Base-by-base conservation (phyloP, 495 filamentous ascomycete genomes). In the Durotheca rogersii region DNA sequence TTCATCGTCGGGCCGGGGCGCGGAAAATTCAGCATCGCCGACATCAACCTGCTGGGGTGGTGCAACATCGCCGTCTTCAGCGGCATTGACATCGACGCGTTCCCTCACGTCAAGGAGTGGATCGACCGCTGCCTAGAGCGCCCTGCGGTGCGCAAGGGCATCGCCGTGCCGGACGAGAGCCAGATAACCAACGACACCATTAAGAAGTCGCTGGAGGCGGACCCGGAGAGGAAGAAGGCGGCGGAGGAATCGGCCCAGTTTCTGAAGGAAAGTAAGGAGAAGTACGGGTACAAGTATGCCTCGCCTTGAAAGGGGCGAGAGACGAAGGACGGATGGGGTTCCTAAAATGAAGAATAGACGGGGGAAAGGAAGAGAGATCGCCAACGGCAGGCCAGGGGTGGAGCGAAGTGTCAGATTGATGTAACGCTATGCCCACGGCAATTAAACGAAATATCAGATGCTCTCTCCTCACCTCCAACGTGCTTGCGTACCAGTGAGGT, bases 31-130 rank as follows among this genome's bases (percentile, higher is more conserved):
- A 85, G 82, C 33, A 88, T 93, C 40, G 89, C 87, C 0, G 89
- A 95, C 67, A 87, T 93, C 44, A 74, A 82, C 55, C 73, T 81
- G 41, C 81, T 81, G 62, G 82, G 84, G 7, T 91, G 87, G 84
- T 70, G 78, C 16, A 50, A 65, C 33, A 46, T 34, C 4, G 73
- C 80, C 6, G 21, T n/a, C 29, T 50, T 62, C 74, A 73, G 78
- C 0, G 85, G 84, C 12, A 53, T 90, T 1, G 85, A 90, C 19
- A 74, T 90, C 23, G 67, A 74, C 5, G 75, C 84, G 58, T 94
- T 93, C 70, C 87, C 88, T 2, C 69, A 76, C 29, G 60, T 83
- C 23, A 72, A 80, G 59, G 77, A 77, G n/a, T 90, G 88, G 73
- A 71, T 80, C 48, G 71, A 83, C 30, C 62, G 77, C 9, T 75